A percentile compares a stretch with the other conserved stretches of the same genome.
Evolutionary conservation across 352 stramenopile genomes (phyloP).

Genomic region (Globisporangium ultimum): DNA sequence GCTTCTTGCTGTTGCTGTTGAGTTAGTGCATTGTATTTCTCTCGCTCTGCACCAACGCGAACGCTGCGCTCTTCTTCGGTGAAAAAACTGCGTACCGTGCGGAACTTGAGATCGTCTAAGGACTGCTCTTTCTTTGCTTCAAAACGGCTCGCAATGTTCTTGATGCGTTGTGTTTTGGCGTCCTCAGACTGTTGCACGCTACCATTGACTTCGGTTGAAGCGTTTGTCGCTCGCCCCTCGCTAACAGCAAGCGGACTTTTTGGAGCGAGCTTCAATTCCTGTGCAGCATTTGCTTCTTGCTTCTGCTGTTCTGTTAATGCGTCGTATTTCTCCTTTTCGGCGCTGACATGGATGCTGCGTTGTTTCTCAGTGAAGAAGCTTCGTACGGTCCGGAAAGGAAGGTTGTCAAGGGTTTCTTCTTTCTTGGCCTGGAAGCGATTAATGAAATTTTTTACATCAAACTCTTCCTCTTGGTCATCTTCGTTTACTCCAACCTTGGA

Average conservation of each 20-base stretch:
- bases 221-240: too few species aligned
- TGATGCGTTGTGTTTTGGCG: neutral
- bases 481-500: too few species aligned
- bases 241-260: neutral
- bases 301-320: constrained; percentile 40
- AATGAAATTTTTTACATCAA: constrained; percentile 33
- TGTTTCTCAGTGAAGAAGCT: constrained; percentile 44
- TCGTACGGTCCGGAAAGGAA: constrained; percentile 52
- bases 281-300: constrained; percentile 18
- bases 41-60: constrained; percentile 41
- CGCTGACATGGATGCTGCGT: constrained; percentile 43
- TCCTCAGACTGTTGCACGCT: neutral
- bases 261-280: constrained; percentile 5
- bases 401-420: constrained; percentile 38
- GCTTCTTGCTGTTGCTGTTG: constrained; percentile 26
- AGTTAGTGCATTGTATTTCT: constrained; percentile 52
- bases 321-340: constrained; percentile 54
- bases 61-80: constrained; percentile 39
- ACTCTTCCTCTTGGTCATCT: neutral
- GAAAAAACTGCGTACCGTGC: constrained; percentile 56
- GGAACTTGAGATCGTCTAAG: constrained; percentile 49
- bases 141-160: constrained; percentile 5
- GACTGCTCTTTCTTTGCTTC: constrained; percentile 38
- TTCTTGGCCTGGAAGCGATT: constrained; percentile 55
- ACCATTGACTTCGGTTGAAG: too few species aligned